Base-by-base conservation (phyloP, 2,329 filamentous ascomycete species). In the Fusarium lyarnte region DNA sequence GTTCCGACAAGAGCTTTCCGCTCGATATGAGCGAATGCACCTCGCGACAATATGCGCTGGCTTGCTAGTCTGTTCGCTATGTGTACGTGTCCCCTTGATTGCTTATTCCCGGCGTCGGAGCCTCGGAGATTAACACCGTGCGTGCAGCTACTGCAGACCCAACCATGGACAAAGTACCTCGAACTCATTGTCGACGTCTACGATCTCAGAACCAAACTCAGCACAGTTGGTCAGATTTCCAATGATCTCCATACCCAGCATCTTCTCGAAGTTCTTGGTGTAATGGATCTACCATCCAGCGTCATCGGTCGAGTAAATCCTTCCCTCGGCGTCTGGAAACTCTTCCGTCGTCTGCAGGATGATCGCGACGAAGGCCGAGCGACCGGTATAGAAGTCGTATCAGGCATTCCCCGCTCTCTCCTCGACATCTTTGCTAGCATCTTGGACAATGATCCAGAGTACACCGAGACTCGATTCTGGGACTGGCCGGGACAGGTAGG, bases 101-200 rank as follows among this genome's bases (percentile, higher is more conserved):
- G 25, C 31, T 25, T n/a, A 31, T 43, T 19, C 23, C 35, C 52
- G 21, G 25, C 35, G 8, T 3, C 46, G 43, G 14, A 58, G 9
- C 13, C 46, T 64, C 52, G 31, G 31, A 39, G 17, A n/a, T 39
- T 55, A 17, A 65, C 35, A 5, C n/a, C 13, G 16, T 3, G 17
- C 47, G 19, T 3, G 17, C 31, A 77, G 75, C 51, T 77, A 4
- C 67, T 77, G 8, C 75, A 77, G 38, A 70, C 66, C 12, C 66
- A 76, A 11, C 71, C 63, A 12, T 77, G 69, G 69, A 74, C 75
- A 13, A 73, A 46, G 51, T 76, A 77, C 23, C 65, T 77, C 29
- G 74, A 77, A 13, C 58, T 76, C 8, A 77, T 77, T 39, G 69
- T 63, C 35, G 66, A 77, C 21, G 65, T 68, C 12, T 77, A 77